A percentile compares a stretch with the other conserved stretches of the same genome.
Conservation (phyloP, 2,329 filamentous ascomycete species). For the Aspergillus alliaceus region DNA sequence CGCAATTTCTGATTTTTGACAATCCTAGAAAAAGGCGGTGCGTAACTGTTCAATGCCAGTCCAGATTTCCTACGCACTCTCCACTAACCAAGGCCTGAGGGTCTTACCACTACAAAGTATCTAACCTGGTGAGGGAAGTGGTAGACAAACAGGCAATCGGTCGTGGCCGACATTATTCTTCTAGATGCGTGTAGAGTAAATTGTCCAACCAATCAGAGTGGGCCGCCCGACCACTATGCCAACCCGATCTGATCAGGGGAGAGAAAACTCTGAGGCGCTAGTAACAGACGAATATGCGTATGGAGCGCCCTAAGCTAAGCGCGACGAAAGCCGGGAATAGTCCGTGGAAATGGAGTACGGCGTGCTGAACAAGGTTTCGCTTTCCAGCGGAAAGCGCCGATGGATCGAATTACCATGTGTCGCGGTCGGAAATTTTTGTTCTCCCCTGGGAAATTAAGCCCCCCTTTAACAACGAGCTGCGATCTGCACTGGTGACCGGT, state of each 20-base stretch:
- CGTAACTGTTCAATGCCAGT: neutral
- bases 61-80: neutral
- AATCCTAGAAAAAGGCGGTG: neutral
- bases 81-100: neutral
- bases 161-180: neutral
- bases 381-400: constrained; percentile 11
- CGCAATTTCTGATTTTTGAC: neutral
- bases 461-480: neutral
- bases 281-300: neutral
- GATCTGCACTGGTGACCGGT: neutral
- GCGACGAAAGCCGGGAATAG: constrained; percentile 1
- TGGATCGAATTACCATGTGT: neutral
- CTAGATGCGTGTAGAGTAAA: neutral
- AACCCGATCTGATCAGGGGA: constrained; percentile 2
- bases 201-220: neutral
- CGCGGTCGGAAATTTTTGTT: neutral
- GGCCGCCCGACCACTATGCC: neutral
- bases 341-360: constrained; percentile 5
- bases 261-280: constrained; percentile 10
- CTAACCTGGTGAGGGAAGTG: constrained; percentile 2
- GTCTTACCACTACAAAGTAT: neutral
- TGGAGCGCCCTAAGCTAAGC: constrained; percentile 4
- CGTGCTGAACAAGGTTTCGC: neutral
- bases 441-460: no score
- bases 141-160: neutral